phyloP scores from a whole-genome alignment of 305 asterid species.

The Withania somnifera region DNA sequence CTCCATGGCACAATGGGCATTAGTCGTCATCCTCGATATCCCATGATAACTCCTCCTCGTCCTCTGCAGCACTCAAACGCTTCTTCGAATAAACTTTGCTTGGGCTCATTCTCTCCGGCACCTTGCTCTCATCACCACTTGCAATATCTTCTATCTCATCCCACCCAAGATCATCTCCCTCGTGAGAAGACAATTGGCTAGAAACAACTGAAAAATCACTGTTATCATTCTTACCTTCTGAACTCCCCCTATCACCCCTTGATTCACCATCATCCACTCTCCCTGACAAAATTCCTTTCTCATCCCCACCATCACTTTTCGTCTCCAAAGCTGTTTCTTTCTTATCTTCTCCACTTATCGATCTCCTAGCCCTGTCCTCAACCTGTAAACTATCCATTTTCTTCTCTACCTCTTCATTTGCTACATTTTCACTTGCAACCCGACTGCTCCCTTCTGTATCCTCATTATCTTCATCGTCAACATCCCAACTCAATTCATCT shows the following conservation, averaged over 20 bases:
- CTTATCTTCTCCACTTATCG: conserved; percentile 12
- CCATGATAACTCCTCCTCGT: conserved; percentile 72
- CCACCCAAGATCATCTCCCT: conserved; percentile 74
- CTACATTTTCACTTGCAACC: conserved; percentile 10
- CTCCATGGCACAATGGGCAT: not conserved
- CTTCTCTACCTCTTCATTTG: conserved; percentile 22
- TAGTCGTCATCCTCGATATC: conserved; percentile 60
- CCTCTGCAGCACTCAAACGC: conserved; percentile 39
- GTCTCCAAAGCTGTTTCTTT: conserved; percentile 23
- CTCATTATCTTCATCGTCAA: conserved; percentile 29
- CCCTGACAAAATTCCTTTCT: conserved; percentile 21
- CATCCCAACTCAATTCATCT: conserved; percentile 80
- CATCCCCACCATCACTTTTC: conserved; percentile 26
- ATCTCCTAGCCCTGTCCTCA: conserved; percentile 10
- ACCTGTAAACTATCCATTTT: conserved; percentile 15
- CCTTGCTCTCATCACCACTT: conserved; percentile 51
- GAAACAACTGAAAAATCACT: conserved; percentile 73
- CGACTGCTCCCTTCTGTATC: not conserved
- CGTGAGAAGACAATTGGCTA: conserved; percentile 50
- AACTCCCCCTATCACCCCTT: conserved; percentile 34
- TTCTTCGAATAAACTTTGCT: conserved; percentile 26
- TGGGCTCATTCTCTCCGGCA: conserved; percentile 16
- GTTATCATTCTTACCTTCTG: conserved; percentile 53
- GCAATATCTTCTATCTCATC: conserved; percentile 76
- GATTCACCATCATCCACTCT: conserved; percentile 15